A percentile compares a stretch with the other conserved stretches of the same genome.
Conservation (phyloP, 2,329 filamentous ascomycete species). For the Aspergillus terreus region DNA sequence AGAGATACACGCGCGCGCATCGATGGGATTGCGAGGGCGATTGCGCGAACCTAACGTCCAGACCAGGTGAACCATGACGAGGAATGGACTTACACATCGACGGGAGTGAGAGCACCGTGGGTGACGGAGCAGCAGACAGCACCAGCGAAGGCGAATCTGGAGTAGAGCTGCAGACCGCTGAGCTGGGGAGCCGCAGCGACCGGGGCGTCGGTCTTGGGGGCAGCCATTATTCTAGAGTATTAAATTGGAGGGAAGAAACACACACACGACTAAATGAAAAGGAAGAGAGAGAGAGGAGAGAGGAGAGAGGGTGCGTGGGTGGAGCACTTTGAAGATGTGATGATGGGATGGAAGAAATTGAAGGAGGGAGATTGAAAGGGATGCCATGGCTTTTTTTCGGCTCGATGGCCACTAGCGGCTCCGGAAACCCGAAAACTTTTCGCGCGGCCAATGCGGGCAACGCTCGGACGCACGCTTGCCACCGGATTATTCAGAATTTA, state of each 20-base stretch:
- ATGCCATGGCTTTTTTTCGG: conserved; percentile 5
- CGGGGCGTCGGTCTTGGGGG: conserved; percentile 30
- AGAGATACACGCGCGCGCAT: conserved; percentile 3
- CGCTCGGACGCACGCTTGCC: conserved; percentile 15
- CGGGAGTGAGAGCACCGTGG: conserved; percentile 92
- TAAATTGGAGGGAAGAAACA: conserved; percentile 4
- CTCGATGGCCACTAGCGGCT: conserved; percentile 17
- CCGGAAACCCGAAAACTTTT: conserved; percentile 31
- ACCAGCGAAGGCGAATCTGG: conserved; percentile 93
- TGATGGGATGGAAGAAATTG: conserved; percentile 13
- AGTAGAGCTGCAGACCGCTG: conserved; percentile 73
- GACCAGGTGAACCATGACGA: conserved; percentile 18
- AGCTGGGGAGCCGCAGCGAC: conserved; percentile 41
- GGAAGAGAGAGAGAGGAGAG: conserved; percentile 9
- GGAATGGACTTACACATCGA: conserved; percentile 85
- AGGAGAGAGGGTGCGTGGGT: conserved; percentile 9
- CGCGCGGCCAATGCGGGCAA: conserved; percentile 23
- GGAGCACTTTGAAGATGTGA: conserved; percentile 17
- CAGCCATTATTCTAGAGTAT: conserved; percentile 33
- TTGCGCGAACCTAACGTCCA: conserved; percentile 6
- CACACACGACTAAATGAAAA: conserved; percentile 10
- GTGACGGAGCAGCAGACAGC: conserved; percentile 98
- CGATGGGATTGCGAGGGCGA: conserved; percentile 7
- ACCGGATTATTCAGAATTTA: conserved; percentile 2
- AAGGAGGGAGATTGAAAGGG: conserved; percentile 23